Base-by-base conservation (phyloP, 2,329 filamentous ascomycete genomes). In the Fusarium graminum region DNA sequence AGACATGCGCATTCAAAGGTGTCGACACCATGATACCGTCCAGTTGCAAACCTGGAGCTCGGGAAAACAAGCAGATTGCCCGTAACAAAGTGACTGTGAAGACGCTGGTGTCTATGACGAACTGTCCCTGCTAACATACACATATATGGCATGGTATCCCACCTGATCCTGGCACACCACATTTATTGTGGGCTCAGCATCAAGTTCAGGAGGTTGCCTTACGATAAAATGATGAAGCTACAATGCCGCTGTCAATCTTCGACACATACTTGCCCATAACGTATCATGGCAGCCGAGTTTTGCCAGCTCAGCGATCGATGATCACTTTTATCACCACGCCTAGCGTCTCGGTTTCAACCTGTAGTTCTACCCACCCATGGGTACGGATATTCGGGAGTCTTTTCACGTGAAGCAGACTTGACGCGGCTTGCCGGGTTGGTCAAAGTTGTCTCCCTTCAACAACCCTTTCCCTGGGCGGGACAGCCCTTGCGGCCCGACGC, bases 401-500 rank as follows among this genome's bases (percentile, higher is more conserved):
- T 49, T 56, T 67, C 70, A 72, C 70, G 68, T 72, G 70, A 72
- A 72, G 63, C 59, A 51, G 53, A 59, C 57, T 67, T 71, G 63
- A 72, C 70, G 68, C 70, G 66, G 65, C 58, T 63, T 72, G 62
- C 69, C 59, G 65, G 67, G 63, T 60, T 64, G 63, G 40, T 52
- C 58, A 63, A 67, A 55, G 39, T 63, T 60, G 43, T 67, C 65
- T 65, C 66, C 63, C 63, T 66, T 67, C 59, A 57, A 66, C 62
- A 59, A 49, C 56, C 59, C 39, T 54, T 39, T 60, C 63, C 65
- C 66, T 64, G 52, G 66, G 62, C 70, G 66, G 70, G 67, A 70
- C 63, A 72, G 61, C 68, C 70, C 68, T 72, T 72, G 70, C 70
- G 70, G 70, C 70, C 70, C 70, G 70, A 72, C 67, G 70, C 70